These are phyloP conservation scores for Ilex aquifolium DNA, from an alignment of 257 asterid species.

Conservation along the genomic window DNA sequence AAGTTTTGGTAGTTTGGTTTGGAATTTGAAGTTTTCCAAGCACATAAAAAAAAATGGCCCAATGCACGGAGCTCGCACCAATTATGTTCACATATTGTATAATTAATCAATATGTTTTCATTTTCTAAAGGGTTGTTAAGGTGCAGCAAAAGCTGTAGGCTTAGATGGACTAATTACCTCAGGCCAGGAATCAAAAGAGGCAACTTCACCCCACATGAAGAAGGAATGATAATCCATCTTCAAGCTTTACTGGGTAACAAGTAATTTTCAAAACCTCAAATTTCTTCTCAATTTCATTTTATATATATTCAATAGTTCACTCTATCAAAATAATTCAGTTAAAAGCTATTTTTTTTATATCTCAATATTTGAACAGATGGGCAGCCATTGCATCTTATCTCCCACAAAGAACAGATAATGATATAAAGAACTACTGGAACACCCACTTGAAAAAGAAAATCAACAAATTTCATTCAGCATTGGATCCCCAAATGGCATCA, in stretches of 20 bases:
- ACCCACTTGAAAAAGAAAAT: conserved; percentile 91
- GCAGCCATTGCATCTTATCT: conserved; percentile 95
- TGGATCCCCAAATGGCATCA: conserved; percentile 29
- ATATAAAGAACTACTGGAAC: conserved; percentile 96
- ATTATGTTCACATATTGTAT: no score
- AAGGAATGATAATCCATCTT: conserved; percentile 95
- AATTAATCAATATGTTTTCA: no score
- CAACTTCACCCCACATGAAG: conserved; percentile 92
- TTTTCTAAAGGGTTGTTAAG: conserved; percentile 58
- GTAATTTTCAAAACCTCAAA: conserved; percentile 30
- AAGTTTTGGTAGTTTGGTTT: no score
- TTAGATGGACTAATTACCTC: conserved; percentile 90
- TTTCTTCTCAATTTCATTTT: no score
- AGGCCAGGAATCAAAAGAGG: conserved; percentile 98
- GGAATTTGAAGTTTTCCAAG: no score
- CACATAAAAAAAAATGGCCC: no score
- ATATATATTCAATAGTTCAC: no score
- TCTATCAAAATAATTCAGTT: no score
- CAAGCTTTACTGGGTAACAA: conserved; percentile 95
- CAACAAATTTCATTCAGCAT: conserved; percentile 43
- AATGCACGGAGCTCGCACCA: no score
- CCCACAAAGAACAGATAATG: conserved; percentile 94
- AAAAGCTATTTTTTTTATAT: no score
- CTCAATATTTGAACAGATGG: conserved; percentile 46
- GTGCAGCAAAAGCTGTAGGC: conserved; percentile 98